A percentile compares a stretch with the other conserved stretches of the same genome.
Conservation (phyloP, 2,329 filamentous ascomycete species). For the Trichophyton verrucosum region DNA sequence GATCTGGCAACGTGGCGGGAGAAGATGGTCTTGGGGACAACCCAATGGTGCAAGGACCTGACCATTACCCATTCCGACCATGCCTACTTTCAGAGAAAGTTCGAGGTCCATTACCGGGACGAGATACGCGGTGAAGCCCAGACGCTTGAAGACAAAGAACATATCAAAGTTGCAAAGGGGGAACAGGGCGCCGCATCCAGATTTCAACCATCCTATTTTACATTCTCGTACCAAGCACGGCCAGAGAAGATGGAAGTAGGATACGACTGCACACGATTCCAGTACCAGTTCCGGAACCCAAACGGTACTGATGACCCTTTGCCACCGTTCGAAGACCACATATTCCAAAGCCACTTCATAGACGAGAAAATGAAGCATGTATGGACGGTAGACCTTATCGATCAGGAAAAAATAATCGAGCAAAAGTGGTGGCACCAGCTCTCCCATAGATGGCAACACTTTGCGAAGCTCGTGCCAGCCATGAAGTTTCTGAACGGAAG, state of each 20-base stretch:
- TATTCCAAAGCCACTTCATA: slow-evolving; percentile 57
- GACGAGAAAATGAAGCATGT: slow-evolving; percentile 45
- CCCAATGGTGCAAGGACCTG: slow-evolving; percentile 51
- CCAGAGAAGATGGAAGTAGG: slow-evolving; percentile 48
- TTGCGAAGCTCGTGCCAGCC: slow-evolving; percentile 51
- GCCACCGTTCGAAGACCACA: slow-evolving; percentile 43
- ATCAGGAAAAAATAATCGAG: slow-evolving; percentile 44
- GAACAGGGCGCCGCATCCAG: slow-evolving; percentile 25
- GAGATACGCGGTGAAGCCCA: slow-evolving; percentile 38
- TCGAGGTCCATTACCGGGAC: slow-evolving; percentile 42
- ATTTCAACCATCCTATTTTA: slow-evolving; percentile 51
- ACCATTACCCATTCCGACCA: slow-evolving; percentile 49
- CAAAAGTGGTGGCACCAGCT: slow-evolving; percentile 53
- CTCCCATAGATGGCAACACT: slow-evolving; percentile 49
- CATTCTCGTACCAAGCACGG: slow-evolving; percentile 43
- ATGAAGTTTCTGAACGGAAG: slow-evolving; percentile 61
- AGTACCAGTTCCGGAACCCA: slow-evolving; percentile 51
- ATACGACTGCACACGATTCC: slow-evolving; percentile 66
- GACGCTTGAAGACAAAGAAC: slow-evolving; percentile 34
- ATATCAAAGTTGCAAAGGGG: slow-evolving; percentile 38
- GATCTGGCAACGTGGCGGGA: slow-evolving; percentile 47
- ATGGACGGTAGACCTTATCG: slow-evolving; percentile 47
- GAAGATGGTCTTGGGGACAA: slow-evolving; percentile 55
- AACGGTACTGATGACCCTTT: slow-evolving; percentile 14
- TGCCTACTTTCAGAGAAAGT: slow-evolving; percentile 46